Evolutionary conservation across 176 grass and related monocot genomes (phyloP), one percentile per base, ranked within the genome.

Genomic region (Guadua angustifolia): DNA sequence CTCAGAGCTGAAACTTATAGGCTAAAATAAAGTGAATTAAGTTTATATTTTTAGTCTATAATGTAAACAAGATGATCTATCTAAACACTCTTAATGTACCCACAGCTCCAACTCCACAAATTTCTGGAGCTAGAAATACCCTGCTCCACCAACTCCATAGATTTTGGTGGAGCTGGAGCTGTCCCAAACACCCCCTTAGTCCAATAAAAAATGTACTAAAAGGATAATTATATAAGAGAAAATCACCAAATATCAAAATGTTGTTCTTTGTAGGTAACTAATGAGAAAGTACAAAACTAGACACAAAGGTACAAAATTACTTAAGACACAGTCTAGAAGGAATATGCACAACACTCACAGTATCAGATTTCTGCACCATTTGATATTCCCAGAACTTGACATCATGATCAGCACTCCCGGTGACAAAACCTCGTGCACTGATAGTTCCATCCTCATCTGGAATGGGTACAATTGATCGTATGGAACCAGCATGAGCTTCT

Each of bases 311-410:
- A 51, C 22, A 74, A 53, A 65, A 7, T 19, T 66, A 74, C 16
- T 53, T 68, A n/a, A 33, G 8, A 38, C 2, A 18, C 12, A 49
- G 2, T 74, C 32, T 16, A 59, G 0, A 17, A 69, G 47, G 25
- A 85, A 33, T 32, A 56, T 26, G 72, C 21, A 94, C 15, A 74
- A 78, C 73, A 82, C 92, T 88, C 56, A 97, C 95, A 36, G 43
- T 33, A 88, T 89, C 88, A 77, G 92, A 57, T 88, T 79, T 97
- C 82, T 97, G 83, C 26, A 89, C 65, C 70, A 88, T 40, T 14
- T 89, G 86, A 78, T 97, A 97, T 64, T 97, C 95, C 95, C 95
- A 97, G 73, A 97, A 97, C 78, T 97, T 97, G 29, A 97, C 88
- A 77, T 97, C 95, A 71, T 92, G 87, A 87, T 97, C 92, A 62